These are phyloP conservation scores for Metroxylon sagu DNA, from an alignment of 176 grass and related monocot species.

Conservation along the genomic window DNA sequence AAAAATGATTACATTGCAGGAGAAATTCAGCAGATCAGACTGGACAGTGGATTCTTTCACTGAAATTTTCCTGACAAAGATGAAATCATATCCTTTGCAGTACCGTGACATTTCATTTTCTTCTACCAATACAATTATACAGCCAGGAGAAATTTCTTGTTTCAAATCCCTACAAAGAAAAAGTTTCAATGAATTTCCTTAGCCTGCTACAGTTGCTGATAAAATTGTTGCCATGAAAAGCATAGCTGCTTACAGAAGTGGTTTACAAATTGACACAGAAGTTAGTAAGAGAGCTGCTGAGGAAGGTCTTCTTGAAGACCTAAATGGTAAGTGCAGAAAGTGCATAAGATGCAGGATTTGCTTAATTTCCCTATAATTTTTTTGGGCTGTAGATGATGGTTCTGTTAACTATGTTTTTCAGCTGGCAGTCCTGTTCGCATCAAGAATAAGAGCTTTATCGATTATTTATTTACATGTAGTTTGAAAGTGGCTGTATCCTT, in stretches of 20 bases:
- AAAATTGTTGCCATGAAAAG: slow-evolving; percentile 89
- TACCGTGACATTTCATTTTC: slow-evolving; percentile 9
- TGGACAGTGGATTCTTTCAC: slow-evolving; percentile 77
- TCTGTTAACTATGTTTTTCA: slow-evolving; percentile 40
- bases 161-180: too few relatives aligned
- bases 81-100: slow-evolving; percentile 89
- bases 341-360: too few relatives aligned
- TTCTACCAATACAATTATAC: background rate
- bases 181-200: slow-evolving; percentile 25
- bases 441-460: slow-evolving; percentile 82
- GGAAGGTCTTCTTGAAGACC: slow-evolving; percentile 59
- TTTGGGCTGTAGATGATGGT: slow-evolving; percentile 4
- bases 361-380: background rate
- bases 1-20: slow-evolving; percentile 36
- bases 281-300: slow-evolving; percentile 71
- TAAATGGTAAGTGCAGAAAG: slow-evolving; percentile 43
- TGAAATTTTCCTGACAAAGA: slow-evolving; percentile 49
- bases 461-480: slow-evolving; percentile 82
- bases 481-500: slow-evolving; percentile 50
- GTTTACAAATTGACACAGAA: slow-evolving; percentile 68
- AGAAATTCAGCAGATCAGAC: slow-evolving; percentile 45
- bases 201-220: slow-evolving; percentile 45
- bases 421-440: slow-evolving; percentile 58
- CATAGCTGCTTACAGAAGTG: slow-evolving; percentile 89
- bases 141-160: too few relatives aligned